A percentile compares a stretch with the other conserved stretches of the same genome.
phyloP scores from a whole-genome alignment of 2,329 filamentous ascomycete genomes.

The Teratosphaeria pseudoeucalypti region DNA sequence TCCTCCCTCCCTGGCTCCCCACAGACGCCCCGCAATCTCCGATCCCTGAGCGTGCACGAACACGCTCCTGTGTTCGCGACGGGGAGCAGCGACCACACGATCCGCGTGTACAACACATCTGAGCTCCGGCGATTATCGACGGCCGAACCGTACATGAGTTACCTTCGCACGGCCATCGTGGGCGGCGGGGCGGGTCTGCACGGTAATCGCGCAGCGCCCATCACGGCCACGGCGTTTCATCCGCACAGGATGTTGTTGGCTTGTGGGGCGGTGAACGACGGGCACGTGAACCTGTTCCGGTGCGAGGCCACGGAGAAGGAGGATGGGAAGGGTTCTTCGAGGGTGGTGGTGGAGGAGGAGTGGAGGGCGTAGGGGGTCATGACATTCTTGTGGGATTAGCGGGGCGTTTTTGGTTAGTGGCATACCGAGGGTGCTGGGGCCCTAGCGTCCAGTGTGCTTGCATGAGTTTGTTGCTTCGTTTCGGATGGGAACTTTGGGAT shows the following conservation, averaged over 20 bases:
- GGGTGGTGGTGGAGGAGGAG: neutral
- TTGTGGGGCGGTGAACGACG: constrained; percentile 74
- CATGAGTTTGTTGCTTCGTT: neutral
- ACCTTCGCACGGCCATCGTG: constrained; percentile 19
- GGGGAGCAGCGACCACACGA: constrained; percentile 75
- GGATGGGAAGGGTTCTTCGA: neutral
- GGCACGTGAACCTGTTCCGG: constrained; percentile 76
- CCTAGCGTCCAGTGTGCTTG: neutral
- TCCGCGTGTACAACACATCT: constrained; percentile 75
- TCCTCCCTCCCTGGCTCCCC: constrained; percentile 44
- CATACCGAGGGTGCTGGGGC: no score
- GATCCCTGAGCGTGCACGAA: constrained; percentile 86
- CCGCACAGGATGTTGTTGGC: constrained; percentile 87
- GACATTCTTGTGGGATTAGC: neutral
- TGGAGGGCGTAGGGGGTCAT: neutral
- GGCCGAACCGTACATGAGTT: constrained; percentile 77
- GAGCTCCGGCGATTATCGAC: constrained; percentile 59
- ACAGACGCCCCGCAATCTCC: constrained; percentile 25
- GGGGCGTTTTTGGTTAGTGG: neutral
- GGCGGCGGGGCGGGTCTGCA: neutral
- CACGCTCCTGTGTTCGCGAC: constrained; percentile 94
- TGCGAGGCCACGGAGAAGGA: constrained; percentile 14
- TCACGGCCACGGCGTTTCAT: constrained; percentile 86
- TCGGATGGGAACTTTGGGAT: no score
- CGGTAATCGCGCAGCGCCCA: constrained; percentile 53